Percentiles rank a stretch among this genome's conserved stretches.
These are phyloP conservation scores for Sideroxylon spinosum DNA, from an alignment of 179 eudicot genomes.

Conservation along the genomic window DNA sequence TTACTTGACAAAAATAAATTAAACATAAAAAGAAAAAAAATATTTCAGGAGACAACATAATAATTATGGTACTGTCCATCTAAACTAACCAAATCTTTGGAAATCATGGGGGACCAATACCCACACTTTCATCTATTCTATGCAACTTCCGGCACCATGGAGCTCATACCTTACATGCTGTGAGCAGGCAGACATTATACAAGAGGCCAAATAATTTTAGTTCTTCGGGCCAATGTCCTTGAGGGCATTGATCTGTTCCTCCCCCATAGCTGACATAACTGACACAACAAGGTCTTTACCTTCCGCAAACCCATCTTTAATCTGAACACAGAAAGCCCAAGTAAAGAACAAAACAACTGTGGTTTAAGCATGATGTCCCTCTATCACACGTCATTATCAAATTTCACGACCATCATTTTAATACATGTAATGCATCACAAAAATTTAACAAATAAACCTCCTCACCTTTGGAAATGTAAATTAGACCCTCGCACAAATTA, in stretches of 20 bases:
- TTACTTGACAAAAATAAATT: background rate
- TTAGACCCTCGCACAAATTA: too few relatives aligned
- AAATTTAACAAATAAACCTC: too few relatives aligned
- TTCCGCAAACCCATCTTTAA: conserved; percentile 22
- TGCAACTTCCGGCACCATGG: conserved; percentile 8
- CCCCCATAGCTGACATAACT: conserved; percentile 17
- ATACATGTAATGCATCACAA: too few relatives aligned
- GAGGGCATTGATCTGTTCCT: conserved; percentile 22
- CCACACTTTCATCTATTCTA: background rate
- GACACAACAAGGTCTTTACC: conserved; percentile 16
- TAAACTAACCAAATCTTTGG: too few relatives aligned
- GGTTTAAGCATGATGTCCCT: too few relatives aligned
- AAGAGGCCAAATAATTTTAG: background rate
- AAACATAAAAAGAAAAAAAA: background rate
- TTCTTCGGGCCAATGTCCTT: conserved; percentile 21
- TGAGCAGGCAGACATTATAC: background rate
- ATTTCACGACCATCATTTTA: too few relatives aligned
- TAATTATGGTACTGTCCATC: background rate
- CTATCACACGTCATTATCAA: too few relatives aligned
- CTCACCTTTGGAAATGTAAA: too few relatives aligned
- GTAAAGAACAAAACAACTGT: too few relatives aligned
- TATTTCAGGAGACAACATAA: background rate
- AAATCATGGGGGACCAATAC: background rate
- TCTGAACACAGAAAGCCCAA: conserved; percentile 9
- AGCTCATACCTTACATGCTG: background rate